Base-by-base conservation (phyloP, 225 moss, liverwort and hornwort genomes). In the Bryoerythrophyllum caledonicum region DNA sequence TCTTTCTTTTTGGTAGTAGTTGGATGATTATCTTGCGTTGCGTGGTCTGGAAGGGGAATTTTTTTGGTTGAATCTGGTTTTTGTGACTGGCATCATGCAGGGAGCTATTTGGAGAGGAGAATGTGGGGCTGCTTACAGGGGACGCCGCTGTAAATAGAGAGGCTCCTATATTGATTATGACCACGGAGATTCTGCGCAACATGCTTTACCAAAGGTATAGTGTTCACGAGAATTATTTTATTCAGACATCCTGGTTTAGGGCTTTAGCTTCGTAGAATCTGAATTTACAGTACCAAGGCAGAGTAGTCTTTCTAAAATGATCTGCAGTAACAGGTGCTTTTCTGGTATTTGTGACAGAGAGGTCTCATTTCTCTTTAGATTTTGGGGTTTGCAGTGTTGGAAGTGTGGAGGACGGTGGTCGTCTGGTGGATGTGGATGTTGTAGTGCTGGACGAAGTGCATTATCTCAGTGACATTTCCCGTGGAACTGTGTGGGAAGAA, bases 401-500 rank as follows among this genome's bases (percentile, higher is more conserved):
- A 74, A 87, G 84, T 30, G 76, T 82, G 26, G 89, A 94, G 37
- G 92, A 90, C 57, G 90, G 90, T 30, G 87, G 90, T 49, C 90
- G 94, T 25, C 85, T 97, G 57, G 86, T 89, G 82, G 76, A 94
- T 60, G 97, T 97, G 51, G 85, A 87, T 67, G 88, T 91, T 54
- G 81, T 97, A 25, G 97, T 97, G 32, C 77, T 94, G 32, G 97
- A 97, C 77, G 97, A 97, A 84, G 97, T 97, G 68, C 97, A 97
- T 80, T 94, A 97, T 72, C 91, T 97, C 40, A 97, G 94, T 81
- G 97, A 97, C 71, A 84, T 93, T 77, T 97, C 94, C 12, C 88
- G 97, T 44, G 97, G 94, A 40, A 97, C 97, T 15, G 97, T 94
- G 7, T 97, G 94, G 97, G 97, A 97, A 85, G 97, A 97, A 79